Percentiles rank a stretch among this genome's conserved stretches.
Evolutionary conservation across 164 flowering plant genomes (phyloP).

Genomic region (Pachysandra terminalis): DNA sequence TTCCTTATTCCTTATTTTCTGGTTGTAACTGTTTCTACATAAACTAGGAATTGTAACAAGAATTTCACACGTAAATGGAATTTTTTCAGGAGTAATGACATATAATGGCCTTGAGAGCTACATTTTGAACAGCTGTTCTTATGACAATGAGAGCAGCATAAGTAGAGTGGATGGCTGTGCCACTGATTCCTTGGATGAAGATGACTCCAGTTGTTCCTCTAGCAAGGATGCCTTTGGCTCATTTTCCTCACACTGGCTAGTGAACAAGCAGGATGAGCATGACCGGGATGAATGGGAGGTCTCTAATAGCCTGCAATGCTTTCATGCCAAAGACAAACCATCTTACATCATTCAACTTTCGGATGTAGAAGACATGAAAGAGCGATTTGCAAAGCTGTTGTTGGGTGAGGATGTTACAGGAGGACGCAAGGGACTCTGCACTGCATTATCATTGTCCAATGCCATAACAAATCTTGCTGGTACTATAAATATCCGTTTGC

Average conservation of each 20-base stretch:
- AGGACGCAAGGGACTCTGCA: conserved; percentile 56
- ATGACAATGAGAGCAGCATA: conserved; percentile 59
- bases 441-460: conserved; percentile 86
- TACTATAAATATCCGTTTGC: conserved; percentile 11
- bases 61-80: not conserved
- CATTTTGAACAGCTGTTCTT: conserved; percentile 51
- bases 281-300: conserved; percentile 49
- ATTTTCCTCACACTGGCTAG: conserved; percentile 62
- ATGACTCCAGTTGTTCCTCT: conserved; percentile 71
- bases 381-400: conserved; percentile 73
- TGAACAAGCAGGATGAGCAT: conserved; percentile 46
- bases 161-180: conserved; percentile 63
- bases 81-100: conserved; percentile 64
- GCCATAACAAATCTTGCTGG: conserved; percentile 85
- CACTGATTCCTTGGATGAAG: conserved; percentile 71
- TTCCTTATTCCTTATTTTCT: not conserved
- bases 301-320: conserved; percentile 38
- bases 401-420: conserved; percentile 91
- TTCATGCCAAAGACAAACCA: conserved; percentile 39
- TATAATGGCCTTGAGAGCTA: conserved; percentile 86
- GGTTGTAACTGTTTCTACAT: not conserved
- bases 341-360: conserved; percentile 27
- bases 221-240: conserved; percentile 82
- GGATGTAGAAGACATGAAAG: conserved; percentile 82
- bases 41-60: not conserved